A percentile compares a stretch with the other conserved stretches of the same genome.
Conservation (phyloP, 129 eudicot genomes). For the Helichrysum umbraculigerum region DNA sequence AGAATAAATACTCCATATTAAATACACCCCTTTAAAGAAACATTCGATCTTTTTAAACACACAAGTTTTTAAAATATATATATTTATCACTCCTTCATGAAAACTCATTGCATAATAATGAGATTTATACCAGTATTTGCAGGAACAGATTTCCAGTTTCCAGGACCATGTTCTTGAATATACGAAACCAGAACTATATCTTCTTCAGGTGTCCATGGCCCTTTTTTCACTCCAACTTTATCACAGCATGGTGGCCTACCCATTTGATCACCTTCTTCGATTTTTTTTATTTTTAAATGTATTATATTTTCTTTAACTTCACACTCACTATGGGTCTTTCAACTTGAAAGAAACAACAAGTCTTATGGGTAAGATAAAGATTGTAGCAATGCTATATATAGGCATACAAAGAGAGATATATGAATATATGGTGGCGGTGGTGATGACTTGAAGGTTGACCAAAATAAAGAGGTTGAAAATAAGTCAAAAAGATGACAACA, state of each 20-base stretch:
- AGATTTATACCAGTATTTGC: slow-evolving; percentile 40
- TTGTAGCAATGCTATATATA: slow-evolving; percentile 29
- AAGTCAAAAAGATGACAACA: slow-evolving; percentile 30
- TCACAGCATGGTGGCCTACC: slow-evolving; percentile 67
- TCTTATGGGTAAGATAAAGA: slow-evolving; percentile 20
- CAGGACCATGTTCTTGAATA: slow-evolving; percentile 60
- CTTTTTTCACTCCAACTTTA: slow-evolving; percentile 52
- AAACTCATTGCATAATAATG: background rate
- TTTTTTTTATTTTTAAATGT: background rate
- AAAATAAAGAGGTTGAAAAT: slow-evolving; percentile 16
- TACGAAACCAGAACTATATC: slow-evolving; percentile 46
- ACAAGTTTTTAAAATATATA: background rate
- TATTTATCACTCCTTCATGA: background rate
- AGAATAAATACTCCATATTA: background rate
- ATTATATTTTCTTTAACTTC: background rate
- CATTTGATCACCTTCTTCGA: slow-evolving; percentile 40
- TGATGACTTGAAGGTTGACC: slow-evolving; percentile 28
- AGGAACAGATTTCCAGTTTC: slow-evolving; percentile 59
- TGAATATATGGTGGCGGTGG: slow-evolving; percentile 28
- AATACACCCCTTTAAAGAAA: background rate
- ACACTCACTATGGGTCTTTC: background rate
- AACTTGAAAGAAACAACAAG: slow-evolving; percentile 15
- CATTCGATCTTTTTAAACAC: background rate
- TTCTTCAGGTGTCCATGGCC: slow-evolving; percentile 64
- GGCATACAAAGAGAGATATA: slow-evolving; percentile 1